Evolutionary conservation across 768 basidiomycete genomes (phyloP), one percentile per base, ranked within the genome.

Genomic region (Macrolepiota albuminosa): DNA sequence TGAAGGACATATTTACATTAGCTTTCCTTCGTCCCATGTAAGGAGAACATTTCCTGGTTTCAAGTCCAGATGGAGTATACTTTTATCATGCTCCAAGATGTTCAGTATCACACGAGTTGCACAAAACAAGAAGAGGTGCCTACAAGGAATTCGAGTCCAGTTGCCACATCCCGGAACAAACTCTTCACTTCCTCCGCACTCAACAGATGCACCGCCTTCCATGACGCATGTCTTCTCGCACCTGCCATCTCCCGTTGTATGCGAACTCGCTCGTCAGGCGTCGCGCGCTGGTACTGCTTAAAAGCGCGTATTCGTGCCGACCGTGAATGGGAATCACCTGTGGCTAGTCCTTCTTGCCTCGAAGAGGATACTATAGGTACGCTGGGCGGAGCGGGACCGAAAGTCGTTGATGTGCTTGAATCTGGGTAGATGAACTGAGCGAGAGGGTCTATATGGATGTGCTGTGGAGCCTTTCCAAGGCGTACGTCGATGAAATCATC

Each of bases 41-140:
- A 98, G 71, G 26, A 98, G 76, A 4, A 98, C 93, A 68, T 98
- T 97, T 6, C 92, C 93, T 10, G 94, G 93, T 72, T 97, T 98
- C 63, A 98, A 74, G 69, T 98, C 95, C 3, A 97, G 82, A 69
- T 98, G 95, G 26, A 98, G 70, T 54, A 98, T 95, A 1, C 91
- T 87, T 67, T 81, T 86, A 64, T 85, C 82, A 63, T 94, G 92
- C 91, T 93, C 64, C 13, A 66, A 37, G 4, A 51, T 29, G 31
- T 26, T 11, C 58, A 24, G 60, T 66, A 54, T 33, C 37, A 61
- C 33, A n/a, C 48, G 11, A 42, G 45, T 53, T 37, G 16, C 34
- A 54, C 47, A 36, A 48, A 54, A 46, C 33, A 47, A 60, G 56
- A 46, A 11, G 6, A 46, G 43, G 58, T n/a, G 49, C 85, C 58